Evolutionary conservation across 1,139 yeast genomes (phyloP), one percentile per base, ranked within the genome.

Genomic region (Saccharomycopsis crataegensis): DNA sequence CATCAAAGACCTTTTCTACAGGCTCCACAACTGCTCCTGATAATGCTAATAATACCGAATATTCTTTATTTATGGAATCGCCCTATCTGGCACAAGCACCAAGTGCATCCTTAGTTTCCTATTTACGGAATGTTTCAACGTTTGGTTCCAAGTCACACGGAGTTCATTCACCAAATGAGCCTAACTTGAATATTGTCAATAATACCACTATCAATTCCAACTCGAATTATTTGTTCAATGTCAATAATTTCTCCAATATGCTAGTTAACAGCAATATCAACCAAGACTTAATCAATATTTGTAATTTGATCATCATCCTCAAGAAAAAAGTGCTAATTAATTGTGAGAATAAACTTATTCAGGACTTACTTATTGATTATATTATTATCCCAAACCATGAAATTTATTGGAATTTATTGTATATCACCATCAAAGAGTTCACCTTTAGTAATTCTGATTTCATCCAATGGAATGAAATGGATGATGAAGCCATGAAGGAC

Each of bases 381-480:
- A 49, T 57, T 11, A 32, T 50, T 46, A 45, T 59, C 52, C 56
- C 63, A 57, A 57, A 56, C 37, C 57, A 56, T 40, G 59, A 54
- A 34, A 48, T 50, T 22, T 57, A 56, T 38, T 54, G 58, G 64
- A 49, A 50, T 22, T 40, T 62, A 34, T 38, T 62, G 34, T 50
- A 52, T 28, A 22, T 60, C 8, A 60, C 63, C 1, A 52, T 62
- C 14, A 60, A 58, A 40, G 65, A 62, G 48, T 60, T 60, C 52
- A 57, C 55, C 22, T 45, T 48, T 11, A 50, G 48, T 8, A 57
- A 57, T 45, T 36, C 51, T 2, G 57, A 52, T 43, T 57, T 57
- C 36, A 44, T 50, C 33, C 48, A 42, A 36, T 53, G 56, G 56
- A 41, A 49, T 33, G 52, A 44, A 16, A 7, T 49, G 14, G 56